Base-by-base conservation (phyloP, 805 yeast genomes). In the Hanseniaspora lindneri region DNA sequence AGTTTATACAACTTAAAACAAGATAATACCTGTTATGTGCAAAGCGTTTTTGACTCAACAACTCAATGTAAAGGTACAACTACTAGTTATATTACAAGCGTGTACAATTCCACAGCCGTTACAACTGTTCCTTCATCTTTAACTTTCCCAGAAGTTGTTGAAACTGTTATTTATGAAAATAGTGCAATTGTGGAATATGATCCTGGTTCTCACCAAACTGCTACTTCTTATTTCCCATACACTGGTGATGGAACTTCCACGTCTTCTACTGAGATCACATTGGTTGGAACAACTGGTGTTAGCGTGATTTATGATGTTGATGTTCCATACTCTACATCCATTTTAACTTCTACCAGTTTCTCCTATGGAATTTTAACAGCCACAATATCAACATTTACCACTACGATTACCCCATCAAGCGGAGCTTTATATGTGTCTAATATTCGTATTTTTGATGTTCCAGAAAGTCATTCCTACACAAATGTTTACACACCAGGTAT, bases 21-120 rank as follows among this genome's bases (percentile, higher is more conserved):
- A n/a, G n/a, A n/a, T n/a, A n/a, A n/a, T n/a, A n/a, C n/a, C n/a
- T n/a, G n/a, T n/a, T n/a, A n/a, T n/a, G n/a, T n/a, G n/a, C n/a
- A n/a, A n/a, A n/a, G n/a, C n/a, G n/a, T n/a, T n/a, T n/a, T n/a
- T n/a, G n/a, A n/a, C n/a, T n/a, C n/a, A n/a, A n/a, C n/a, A n/a
- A n/a, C n/a, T n/a, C n/a, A n/a, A n/a, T n/a, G n/a, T n/a, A n/a
- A n/a, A n/a, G n/a, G n/a, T n/a, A n/a, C n/a, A n/a, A n/a, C n/a
- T n/a, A n/a, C n/a, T n/a, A n/a, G n/a, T n/a, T n/a, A n/a, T n/a
- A n/a, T n/a, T n/a, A n/a, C n/a, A n/a, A n/a, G n/a, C n/a, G n/a
- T n/a, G n/a, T n/a, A n/a, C n/a, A n/a, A n/a, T 10, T 49, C 44
- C 13, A 52, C 37, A 24, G 53, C 57, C 19, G 56, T 43, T 46